These are phyloP conservation scores for Vaccinium macrocarpon DNA, from an alignment of 148 eudicot species.

Conservation along the genomic window DNA sequence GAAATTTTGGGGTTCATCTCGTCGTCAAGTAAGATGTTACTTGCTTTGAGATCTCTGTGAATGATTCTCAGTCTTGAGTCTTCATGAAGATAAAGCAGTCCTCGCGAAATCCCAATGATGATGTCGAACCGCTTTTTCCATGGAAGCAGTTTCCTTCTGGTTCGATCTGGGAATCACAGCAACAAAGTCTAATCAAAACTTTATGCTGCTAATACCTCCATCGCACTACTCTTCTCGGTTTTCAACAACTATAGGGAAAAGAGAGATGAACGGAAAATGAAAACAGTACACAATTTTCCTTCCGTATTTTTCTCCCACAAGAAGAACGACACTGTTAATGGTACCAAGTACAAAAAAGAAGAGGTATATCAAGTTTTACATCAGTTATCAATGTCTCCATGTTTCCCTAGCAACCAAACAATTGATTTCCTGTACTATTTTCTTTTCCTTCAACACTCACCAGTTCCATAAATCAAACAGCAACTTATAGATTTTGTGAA, in stretches of 20 bases:
- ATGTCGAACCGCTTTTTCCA: conserved; percentile 34
- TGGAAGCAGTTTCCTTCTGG: conserved; percentile 18
- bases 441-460: neutral
- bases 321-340: neutral
- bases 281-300: neutral
- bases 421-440: neutral
- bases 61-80: conserved; percentile 41
- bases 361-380: neutral
- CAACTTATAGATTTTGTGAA: neutral
- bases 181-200: conserved; percentile 5
- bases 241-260: neutral
- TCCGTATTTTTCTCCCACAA: neutral
- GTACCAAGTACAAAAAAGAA: neutral
- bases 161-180: conserved; percentile 23
- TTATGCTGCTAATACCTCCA: neutral
- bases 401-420: neutral
- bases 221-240: neutral
- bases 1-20: conserved; percentile 39
- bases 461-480: neutral
- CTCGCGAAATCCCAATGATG: conserved; percentile 31
- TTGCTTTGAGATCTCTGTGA: conserved; percentile 39
- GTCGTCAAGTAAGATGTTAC: conserved; percentile 33
- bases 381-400: neutral
- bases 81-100: conserved; percentile 35
- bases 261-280: neutral